Percentiles rank a stretch among this genome's conserved stretches.
Conservation (phyloP, 768 basidiomycete genomes). For the Daedaleopsis sinensis region DNA sequence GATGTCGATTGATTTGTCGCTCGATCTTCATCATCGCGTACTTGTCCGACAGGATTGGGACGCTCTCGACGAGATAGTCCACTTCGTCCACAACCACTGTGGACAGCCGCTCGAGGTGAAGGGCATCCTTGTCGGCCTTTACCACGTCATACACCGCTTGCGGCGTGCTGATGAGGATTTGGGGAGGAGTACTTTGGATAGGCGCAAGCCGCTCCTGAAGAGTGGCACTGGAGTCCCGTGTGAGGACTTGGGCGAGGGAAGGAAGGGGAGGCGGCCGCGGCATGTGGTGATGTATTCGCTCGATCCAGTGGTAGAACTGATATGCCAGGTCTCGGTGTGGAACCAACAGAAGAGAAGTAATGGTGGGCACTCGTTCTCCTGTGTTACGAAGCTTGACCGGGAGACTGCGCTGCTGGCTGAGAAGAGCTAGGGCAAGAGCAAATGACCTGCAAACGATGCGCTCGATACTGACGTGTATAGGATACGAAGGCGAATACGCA, state of each 20-base stretch:
- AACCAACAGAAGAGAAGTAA: slow-evolving; percentile 62
- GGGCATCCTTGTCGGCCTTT: slow-evolving; percentile 42
- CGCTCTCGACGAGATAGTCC: slow-evolving; percentile 67
- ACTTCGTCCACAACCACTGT: slow-evolving; percentile 76
- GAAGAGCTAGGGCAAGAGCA: slow-evolving; percentile 64
- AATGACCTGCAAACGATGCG: slow-evolving; percentile 58
- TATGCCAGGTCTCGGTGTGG: slow-evolving; percentile 75
- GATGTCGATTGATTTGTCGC: slow-evolving; percentile 52
- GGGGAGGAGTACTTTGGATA: slow-evolving; percentile 52
- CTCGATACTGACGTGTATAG: neutral
- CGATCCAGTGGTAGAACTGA: slow-evolving; percentile 69
- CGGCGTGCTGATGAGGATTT: slow-evolving; percentile 74
- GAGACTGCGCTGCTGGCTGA: slow-evolving; percentile 43
- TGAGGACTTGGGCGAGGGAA: slow-evolving; percentile 60
- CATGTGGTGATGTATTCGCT: slow-evolving; percentile 43
- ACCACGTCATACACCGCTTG: slow-evolving; percentile 65
- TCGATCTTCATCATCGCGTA: slow-evolving; percentile 41
- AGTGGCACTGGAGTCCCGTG: slow-evolving; percentile 51
- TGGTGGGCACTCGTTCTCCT: neutral
- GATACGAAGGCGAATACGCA: slow-evolving; percentile 38
- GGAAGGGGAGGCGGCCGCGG: slow-evolving; percentile 33
- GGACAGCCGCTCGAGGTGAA: slow-evolving; percentile 51
- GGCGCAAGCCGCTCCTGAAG: slow-evolving; percentile 42
- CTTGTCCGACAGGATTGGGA: slow-evolving; percentile 44
- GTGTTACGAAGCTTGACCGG: slow-evolving; percentile 9